phyloP scores from a whole-genome alignment of 768 basidiomycete genomes.

The Paxillus ammoniavirescens region DNA sequence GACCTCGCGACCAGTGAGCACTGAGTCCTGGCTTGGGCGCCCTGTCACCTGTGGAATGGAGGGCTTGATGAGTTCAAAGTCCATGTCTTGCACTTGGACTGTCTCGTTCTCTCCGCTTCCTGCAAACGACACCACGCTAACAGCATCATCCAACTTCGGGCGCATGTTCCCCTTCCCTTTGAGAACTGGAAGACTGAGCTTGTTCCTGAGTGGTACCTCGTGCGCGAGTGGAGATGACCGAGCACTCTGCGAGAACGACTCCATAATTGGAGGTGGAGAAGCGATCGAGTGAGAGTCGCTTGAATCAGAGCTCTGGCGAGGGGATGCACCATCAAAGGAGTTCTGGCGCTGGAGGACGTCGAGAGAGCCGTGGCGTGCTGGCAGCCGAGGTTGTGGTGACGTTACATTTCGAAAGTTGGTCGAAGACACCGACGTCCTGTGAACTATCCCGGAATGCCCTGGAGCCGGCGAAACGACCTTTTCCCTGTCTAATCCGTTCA shows the following conservation, averaged over 20 bases:
- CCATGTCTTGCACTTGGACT: constrained; percentile 77
- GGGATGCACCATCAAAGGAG: constrained; percentile 18
- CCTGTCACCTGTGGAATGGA: constrained; percentile 42
- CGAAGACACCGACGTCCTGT: constrained; percentile 14
- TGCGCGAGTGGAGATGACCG: constrained; percentile 27
- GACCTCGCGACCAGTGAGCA: constrained; percentile 30
- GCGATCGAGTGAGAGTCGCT: constrained; percentile 34
- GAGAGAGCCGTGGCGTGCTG: constrained; percentile 13
- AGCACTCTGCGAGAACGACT: constrained; percentile 35
- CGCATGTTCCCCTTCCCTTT: constrained; percentile 39
- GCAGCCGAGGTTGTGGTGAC: constrained; percentile 13
- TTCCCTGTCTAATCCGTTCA: constrained; percentile 15
- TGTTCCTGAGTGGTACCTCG: constrained; percentile 46
- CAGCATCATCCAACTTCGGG: constrained; percentile 29
- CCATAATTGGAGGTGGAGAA: constrained; percentile 41
- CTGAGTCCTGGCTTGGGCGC: constrained; percentile 57
- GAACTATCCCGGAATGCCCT: background rate
- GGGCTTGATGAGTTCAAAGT: constrained; percentile 76
- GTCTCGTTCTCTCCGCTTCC: constrained; percentile 44
- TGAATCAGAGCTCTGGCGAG: constrained; percentile 25
- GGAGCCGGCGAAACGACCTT: constrained; percentile 16
- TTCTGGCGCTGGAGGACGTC: constrained; percentile 15
- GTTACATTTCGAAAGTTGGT: constrained; percentile 7
- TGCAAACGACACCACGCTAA: constrained; percentile 24
- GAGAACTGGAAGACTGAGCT: constrained; percentile 68